A percentile compares a stretch with the other conserved stretches of the same genome.
Conservation (phyloP, 257 asterid species). For the Anisodus tanguticus region DNA sequence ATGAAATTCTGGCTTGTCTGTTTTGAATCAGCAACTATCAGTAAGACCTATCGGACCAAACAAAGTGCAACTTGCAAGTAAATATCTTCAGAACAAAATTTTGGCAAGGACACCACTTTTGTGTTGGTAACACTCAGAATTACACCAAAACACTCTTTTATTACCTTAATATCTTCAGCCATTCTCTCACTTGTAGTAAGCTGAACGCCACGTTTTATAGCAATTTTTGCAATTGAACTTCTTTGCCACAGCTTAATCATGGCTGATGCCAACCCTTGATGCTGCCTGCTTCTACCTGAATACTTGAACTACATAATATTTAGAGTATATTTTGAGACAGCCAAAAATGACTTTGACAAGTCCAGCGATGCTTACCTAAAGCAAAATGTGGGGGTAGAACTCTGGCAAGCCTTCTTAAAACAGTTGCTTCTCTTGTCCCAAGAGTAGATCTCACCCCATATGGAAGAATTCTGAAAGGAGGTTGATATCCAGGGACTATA, state of each 20-base stretch:
- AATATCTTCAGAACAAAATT: background rate
- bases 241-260: constrained; percentile 93
- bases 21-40: background rate
- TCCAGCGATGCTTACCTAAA: constrained; percentile 55
- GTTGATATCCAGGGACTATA: constrained; percentile 62
- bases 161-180: constrained; percentile 99
- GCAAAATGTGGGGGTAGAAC: constrained; percentile 96
- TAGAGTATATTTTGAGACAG: constrained; percentile 12
- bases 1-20: constrained; percentile 1
- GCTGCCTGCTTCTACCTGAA: constrained; percentile 98
- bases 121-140: constrained; percentile 17
- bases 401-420: constrained; percentile 87
- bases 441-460: constrained; percentile 84
- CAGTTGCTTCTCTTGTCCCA: constrained; percentile 72
- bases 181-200: constrained; percentile 97
- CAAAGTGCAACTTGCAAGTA: constrained; percentile 13
- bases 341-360: constrained; percentile 1
- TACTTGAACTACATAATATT: constrained; percentile 28
- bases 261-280: constrained; percentile 92
- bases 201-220: constrained; percentile 94
- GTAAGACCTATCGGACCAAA: background rate
- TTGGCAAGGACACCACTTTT: background rate
- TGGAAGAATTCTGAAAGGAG: constrained; percentile 91
- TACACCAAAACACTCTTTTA: constrained; percentile 20
- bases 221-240: constrained; percentile 86